Base-by-base conservation (phyloP, 306 rosid species). In the Quercus wislizeni region DNA sequence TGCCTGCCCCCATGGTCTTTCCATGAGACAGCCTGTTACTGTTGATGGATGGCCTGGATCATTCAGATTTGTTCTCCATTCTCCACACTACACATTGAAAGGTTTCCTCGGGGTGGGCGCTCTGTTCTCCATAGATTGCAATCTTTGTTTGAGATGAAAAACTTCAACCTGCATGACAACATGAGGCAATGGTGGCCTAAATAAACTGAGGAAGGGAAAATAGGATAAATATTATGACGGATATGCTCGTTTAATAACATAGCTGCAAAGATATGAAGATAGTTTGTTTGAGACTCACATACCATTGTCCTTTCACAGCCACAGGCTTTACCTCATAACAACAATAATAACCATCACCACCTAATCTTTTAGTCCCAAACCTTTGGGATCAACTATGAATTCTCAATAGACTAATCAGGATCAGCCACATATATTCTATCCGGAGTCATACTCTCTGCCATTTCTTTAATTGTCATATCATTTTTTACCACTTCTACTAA, bases 71-170 rank as follows among this genome's bases (percentile, higher is more conserved):
- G 54, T 52, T 58, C 49, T 58, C 80, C 49, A 19, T 49, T 49
- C 55, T 14, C 54, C 30, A 51, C 12, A 78, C 79, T 88, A 90
- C 49, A 87, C 92, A 74, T 94, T 87, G 86, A 91, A 94, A 10
- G 97, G 98, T 78, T 92, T 94, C 87, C 98, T 87, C 0, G 98
- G 98, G 0, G 98, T 94, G 9, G 97, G 91, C 23, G 97, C 87
- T 79, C 98, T 86, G 73, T 86, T 94, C 85, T 94, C 98, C 88
- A 94, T 88, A 1, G 98, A 91, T 74, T 94, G 97, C 88, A 94
- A 79, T 81, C 97, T 88, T 87, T 94, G 98, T 81, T 94, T 92
- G 73, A 94, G 93, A 91, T 94, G 98, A 77, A 92, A 92, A 61
- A 94, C 97, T 82, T 94, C 98, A 12, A 91, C 97, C 97, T 94